Evolutionary conservation across 306 rosid species (phyloP), one percentile per base, ranked within the genome.

Genomic region (Trichosanthes cucumerina): DNA sequence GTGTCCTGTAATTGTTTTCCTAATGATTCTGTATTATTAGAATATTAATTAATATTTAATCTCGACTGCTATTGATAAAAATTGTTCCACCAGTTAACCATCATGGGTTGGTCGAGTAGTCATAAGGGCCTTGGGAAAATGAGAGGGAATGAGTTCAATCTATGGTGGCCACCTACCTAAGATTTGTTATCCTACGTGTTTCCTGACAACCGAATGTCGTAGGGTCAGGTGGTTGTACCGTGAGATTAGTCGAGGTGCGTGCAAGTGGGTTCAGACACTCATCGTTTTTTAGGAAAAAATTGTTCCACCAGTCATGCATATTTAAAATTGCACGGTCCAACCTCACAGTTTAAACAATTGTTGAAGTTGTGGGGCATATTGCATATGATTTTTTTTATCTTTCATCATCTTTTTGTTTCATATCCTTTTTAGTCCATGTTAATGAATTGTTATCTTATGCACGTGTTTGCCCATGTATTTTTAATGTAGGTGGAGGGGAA

Each of bases 401-500:
- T 47, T 33, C 26, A 41, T 41, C 33, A 47, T 74, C 9, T 50
- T 71, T 15, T 3, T 54, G 39, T 58, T 59, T 65, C 44, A 13
- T 24, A 26, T 24, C 34, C 7, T 6, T 21, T 28, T 26, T 64
- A 34, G 46, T 76, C 62, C 33, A 31, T 16, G 71, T 80, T 77
- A 16, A 80, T 72, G 23, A 54, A 9, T n/a, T 70, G 62, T 15
- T 83, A 19, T 77, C 44, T 47, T 19, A 16, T 50, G 49, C 58
- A 46, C n/a, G 15, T 64, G 62, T 33, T n/a, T 13, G 24, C 7
- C 56, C 66, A 21, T 79, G 52, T 80, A 26, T 15, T 7, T 79
- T 79, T 66, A 65, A 46, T 84, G 77, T 77, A 95, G 99, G 93
- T 91, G 82, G 96, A 92, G 46, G 97, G 97, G 50, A 87, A 85